Evolutionary conservation across 1,139 yeast species (phyloP), one percentile per base, ranked within the genome.

Genomic region (Suhomyces bribrorum): DNA sequence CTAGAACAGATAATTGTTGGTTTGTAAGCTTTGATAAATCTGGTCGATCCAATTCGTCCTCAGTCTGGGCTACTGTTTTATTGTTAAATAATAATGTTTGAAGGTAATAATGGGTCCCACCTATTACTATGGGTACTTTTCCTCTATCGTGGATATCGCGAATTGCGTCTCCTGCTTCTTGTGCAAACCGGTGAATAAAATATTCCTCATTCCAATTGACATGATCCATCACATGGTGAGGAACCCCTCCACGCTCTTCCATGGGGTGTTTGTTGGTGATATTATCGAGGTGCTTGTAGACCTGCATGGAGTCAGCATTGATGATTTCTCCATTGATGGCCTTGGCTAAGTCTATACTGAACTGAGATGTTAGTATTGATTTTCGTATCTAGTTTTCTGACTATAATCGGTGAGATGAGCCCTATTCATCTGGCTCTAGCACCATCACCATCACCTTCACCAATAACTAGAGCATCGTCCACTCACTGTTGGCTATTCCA

Each of bases 251-350:
- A 27, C 96, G 69, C 49, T 92, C 97, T 0, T 65, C 69, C 1
- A 83, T 42, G 0, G 98, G 97, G 52, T 90, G 97, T 53, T 92
- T 92, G 57, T 94, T 94, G 26, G 98, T 88, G 47, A 92, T 87
- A 20, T 79, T 77, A 15, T 86, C 89, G 2, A 82, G 64, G 1
- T 79, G 82, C 27, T 69, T 63, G 59, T 92, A 92, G 62, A 92
- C 86, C 62, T 94, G 98, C 97, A 92, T 90, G 3, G 97, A 88
- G 59, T 92, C 99, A 0, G 96, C 96, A 62, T 92, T 92, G 51
- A 92, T 86, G 50, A 92, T 75, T 59, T 94, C 97, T 14, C 98
- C 98, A 58, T 83, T 77, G 40, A 86, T 73, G 15, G 76, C 74
- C 47, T 76, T 73, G 7, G 97, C 97, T 12, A 92, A 61, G 44